phyloP scores from a whole-genome alignment of 805 yeast species.

The Nakazawaea wyomingensis region DNA sequence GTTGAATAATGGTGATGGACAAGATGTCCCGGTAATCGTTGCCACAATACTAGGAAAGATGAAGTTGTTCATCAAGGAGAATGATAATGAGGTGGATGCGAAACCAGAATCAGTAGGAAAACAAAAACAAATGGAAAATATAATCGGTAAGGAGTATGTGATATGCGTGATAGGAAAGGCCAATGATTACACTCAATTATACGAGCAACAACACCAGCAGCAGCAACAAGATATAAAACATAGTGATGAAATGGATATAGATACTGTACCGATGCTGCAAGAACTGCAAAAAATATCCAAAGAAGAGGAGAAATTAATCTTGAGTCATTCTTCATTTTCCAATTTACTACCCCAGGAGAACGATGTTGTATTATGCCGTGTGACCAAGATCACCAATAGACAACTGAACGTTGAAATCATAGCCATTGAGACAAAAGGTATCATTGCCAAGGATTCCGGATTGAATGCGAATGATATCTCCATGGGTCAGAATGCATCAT shows the following conservation, averaged over 20 bases:
- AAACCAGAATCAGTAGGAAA: no score
- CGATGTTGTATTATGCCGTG: constrained; percentile 74
- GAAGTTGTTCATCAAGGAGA: constrained; percentile 22
- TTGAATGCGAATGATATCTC: constrained; percentile 1
- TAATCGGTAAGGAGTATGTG: constrained; percentile 21
- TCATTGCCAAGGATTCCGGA: constrained; percentile 35
- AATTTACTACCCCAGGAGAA: constrained; percentile 74
- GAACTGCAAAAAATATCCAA: constrained; percentile 14
- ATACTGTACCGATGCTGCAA: constrained; percentile 10
- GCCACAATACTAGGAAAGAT: constrained; percentile 65
- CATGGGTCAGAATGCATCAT: constrained; percentile 18
- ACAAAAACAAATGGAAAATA: constrained; percentile 10
- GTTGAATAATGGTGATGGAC: constrained; percentile 29
- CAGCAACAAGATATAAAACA: neutral
- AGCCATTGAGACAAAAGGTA: constrained; percentile 37
- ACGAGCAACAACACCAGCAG: constrained; percentile 6
- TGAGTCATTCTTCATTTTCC: constrained; percentile 19
- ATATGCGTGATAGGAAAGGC: constrained; percentile 28
- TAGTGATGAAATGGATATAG: neutral
- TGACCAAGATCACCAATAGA: constrained; percentile 57
- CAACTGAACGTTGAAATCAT: constrained; percentile 78
- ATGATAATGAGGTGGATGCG: constrained; percentile 13
- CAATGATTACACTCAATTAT: constrained; percentile 24
- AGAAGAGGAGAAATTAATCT: constrained; percentile 4
- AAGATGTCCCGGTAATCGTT: constrained; percentile 39